Percentiles rank a stretch among this genome's conserved stretches.
These are phyloP conservation scores for Fusarium staphyleae DNA, from an alignment of 2,329 filamentous ascomycete genomes.

Conservation along the genomic window DNA sequence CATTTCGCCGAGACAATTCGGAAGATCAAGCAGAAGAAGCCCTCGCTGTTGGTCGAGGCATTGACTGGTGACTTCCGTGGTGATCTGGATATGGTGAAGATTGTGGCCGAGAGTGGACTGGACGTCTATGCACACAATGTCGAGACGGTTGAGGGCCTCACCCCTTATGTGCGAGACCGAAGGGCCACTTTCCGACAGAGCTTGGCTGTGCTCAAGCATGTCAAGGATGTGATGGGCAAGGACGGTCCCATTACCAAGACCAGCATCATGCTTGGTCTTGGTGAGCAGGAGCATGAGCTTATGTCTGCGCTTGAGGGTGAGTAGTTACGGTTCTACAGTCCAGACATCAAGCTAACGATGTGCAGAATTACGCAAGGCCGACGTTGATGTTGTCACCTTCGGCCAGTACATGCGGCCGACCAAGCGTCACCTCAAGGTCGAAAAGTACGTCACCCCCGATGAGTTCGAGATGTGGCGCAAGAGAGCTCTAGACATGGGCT, in stretches of 20 bases:
- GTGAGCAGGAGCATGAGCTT: conserved; percentile 88
- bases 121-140: conserved; percentile 98
- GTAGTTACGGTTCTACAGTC: conserved; percentile 25
- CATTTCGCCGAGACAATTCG: conserved; percentile 95
- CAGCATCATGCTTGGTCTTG: conserved; percentile 93
- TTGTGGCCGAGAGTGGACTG: conserved; percentile 86
- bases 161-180: conserved; percentile 87
- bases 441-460: conserved; percentile 91
- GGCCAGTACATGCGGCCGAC: conserved; percentile 99
- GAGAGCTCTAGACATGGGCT: conserved; percentile 91
- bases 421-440: conserved; percentile 96
- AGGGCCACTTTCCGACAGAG: conserved; percentile 90
- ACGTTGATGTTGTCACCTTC: conserved; percentile 96
- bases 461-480: conserved; percentile 92
- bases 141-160: conserved; percentile 91
- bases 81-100: conserved; percentile 82
- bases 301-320: conserved; percentile 76
- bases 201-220: conserved; percentile 78
- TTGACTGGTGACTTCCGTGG: conserved; percentile 88
- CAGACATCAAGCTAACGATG: conserved; percentile 18
- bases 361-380: conserved; percentile 75
- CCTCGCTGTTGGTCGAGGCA: conserved; percentile 80
- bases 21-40: conserved; percentile 87
- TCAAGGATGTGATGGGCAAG: conserved; percentile 74
- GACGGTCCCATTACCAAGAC: conserved; percentile 95